Conservation (phyloP, 1,284 basidiomycete species). For the Lentinula novae-zelandiae region DNA sequence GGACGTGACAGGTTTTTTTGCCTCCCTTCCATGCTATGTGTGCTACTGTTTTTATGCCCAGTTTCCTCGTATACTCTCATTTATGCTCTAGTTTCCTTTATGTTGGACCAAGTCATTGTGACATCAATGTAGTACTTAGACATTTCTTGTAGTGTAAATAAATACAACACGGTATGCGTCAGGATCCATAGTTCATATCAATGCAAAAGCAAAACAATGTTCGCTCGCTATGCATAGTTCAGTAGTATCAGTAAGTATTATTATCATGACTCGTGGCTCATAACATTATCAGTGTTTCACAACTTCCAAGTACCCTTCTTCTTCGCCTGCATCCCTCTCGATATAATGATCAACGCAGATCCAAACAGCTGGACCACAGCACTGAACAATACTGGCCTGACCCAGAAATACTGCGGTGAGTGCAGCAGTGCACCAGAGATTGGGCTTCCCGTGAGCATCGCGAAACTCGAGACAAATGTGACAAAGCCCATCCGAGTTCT, state of each 20-base stretch:
- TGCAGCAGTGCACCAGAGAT: slow-evolving; percentile 19
- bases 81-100: no score
- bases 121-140: background rate
- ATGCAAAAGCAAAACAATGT: no score
- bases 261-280: no score
- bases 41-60: background rate
- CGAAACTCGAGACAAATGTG: slow-evolving; percentile 17
- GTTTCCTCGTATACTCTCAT: background rate
- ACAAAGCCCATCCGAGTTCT: slow-evolving; percentile 19
- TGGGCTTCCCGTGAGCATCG: slow-evolving; percentile 18
- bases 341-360: slow-evolving; percentile 2
- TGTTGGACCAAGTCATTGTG: no score
- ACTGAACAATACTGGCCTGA: slow-evolving; percentile 18
- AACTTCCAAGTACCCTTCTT: slow-evolving; percentile 14
- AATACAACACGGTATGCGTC: background rate
- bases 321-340: slow-evolving; percentile 11
- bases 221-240: no score
- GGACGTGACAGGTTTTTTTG: background rate
- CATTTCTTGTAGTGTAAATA: background rate
- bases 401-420: slow-evolving; percentile 18
- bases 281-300: background rate
- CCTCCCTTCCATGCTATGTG: background rate
- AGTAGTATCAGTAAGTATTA: no score
- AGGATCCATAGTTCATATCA: no score
- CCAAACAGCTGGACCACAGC: slow-evolving; percentile 14